Conservation (phyloP, 306 rosid species). For the Trifolium fragiferum region DNA sequence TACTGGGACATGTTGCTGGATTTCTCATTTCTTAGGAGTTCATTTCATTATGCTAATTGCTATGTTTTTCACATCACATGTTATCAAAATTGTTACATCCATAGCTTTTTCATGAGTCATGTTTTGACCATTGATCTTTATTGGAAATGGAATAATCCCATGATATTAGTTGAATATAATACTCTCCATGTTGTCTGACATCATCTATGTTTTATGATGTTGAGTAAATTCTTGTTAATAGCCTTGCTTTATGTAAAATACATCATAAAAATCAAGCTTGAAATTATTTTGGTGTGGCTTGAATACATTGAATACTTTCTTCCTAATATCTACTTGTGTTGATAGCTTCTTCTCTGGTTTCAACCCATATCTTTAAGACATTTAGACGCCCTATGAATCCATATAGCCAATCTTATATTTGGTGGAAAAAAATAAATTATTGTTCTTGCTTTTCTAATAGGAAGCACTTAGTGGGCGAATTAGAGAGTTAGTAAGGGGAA, state of each 20-base stretch:
- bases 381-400: no score
- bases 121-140: conserved; percentile 17
- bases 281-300: neutral
- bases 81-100: conserved; percentile 23
- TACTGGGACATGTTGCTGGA: neutral
- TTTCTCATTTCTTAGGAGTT: conserved; percentile 24
- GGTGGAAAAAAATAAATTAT: neutral
- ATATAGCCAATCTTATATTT: no score
- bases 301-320: conserved; percentile 12
- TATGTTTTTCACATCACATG: conserved; percentile 1
- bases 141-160: conserved; percentile 16
- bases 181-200: neutral
- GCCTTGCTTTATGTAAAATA: conserved; percentile 18
- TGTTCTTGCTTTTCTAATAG: neutral
- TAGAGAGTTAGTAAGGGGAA: neutral
- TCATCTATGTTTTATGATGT: conserved; percentile 2
- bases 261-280: conserved; percentile 17
- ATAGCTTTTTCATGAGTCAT: conserved; percentile 1
- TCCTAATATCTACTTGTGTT: conserved; percentile 4
- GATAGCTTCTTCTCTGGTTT: conserved; percentile 22
- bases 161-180: conserved; percentile 15
- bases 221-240: conserved; percentile 8
- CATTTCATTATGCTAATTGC: conserved; percentile 4
- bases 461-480: neutral
- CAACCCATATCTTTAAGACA: neutral